Evolutionary conservation across 805 yeast genomes (phyloP), one percentile per base, ranked within the genome.

Genomic region (Maudiozyma barnettii): DNA sequence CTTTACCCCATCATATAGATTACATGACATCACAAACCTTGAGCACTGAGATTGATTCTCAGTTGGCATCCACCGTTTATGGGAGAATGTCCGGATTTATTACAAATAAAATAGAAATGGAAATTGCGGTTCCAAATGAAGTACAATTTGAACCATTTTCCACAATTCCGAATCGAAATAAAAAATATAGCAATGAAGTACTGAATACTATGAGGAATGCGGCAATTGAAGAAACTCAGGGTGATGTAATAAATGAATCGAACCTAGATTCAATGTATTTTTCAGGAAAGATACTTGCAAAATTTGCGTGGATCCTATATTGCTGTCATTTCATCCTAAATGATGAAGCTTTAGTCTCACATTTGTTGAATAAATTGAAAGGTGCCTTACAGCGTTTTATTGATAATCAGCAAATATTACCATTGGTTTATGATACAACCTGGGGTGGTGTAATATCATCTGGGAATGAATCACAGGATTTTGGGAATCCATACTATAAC

Each of bases 261-360:
- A 69, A 79, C 49, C 59, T 79, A 45, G 87, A 87, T 51, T 87
- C 96, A 0, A 90, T 90, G 85, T 91, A 91, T 66, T 80, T 86
- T 19, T 76, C 95, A 2, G 99, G 98, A 12, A 91, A 93, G 63
- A 74, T 79, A 23, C 69, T 90, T 44, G 96, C 89, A 54, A 93
- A 90, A 67, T 93, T 85, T 66, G 96, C 98, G 0, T 84, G 84
- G 73, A 75, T 93, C 45, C 71, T 88, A 13, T 84, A 84, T 52
- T 86, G 81, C 10, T 79, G 82, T 36, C 80, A 83, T 46, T 80
- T 73, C 51, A 73, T 91, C 18, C 63, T 91, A 41, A 61, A 76
- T 18, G 84, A 90, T 59, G 59, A 65, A 0, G 62, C 58, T 1
- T 65, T 83, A 47, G 75, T 93, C 1, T 54, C 62, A 13, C 62